Base-by-base conservation (phyloP, 1,284 basidiomycete genomes). In the Gastroboletus turbinatus region DNA sequence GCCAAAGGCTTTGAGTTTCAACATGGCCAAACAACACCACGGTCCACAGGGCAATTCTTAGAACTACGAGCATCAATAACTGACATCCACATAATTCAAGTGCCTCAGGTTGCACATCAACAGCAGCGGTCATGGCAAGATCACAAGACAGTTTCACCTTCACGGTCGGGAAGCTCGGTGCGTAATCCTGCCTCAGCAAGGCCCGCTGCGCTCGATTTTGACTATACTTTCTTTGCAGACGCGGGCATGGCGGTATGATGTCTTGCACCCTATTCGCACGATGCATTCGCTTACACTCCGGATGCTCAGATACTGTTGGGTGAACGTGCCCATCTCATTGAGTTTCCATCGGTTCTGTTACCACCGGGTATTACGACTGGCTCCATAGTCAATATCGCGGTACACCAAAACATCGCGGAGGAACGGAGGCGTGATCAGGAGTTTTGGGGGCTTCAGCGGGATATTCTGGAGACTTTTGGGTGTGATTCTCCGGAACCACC, bases 381-480 rank as follows among this genome's bases (percentile, higher is more conserved):
- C 10, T 96, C 94, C n/a, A 97, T 98, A 63, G 92, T 98, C 63
- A 96, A 94, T 68, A 98, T 98, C 70, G 87, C 93, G 0, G 71
- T 97, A 16, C 82, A 92, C 61, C 85, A 94, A 60, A 96, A 98
- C 70, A 72, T 84, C 30, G 69, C 78, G 0, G 94, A 95, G 60
- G 95, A 98, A 73, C 83, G 87, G 65, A 82, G 84, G 61, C 82
- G 93, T 57, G 88, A 92, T 61, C 73, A 78, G 4, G 87, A 90
- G 23, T 97, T 98, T 70, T 89, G 85, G 87, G 73, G 80, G 2
- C 77, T 98, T 42, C 96, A 98, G 71, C 78, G 83, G 29, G 79
- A 86, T 17, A 96, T 98, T 53, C 67, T 94, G 27, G 75, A 86
- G 10, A 82, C 82, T 30, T 97, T 87, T 73, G 94, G 94, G 10